These are phyloP conservation scores for Pilobolus umbonatus DNA, from an alignment of 192 early-diverging fungal species.

Conservation along the genomic window DNA sequence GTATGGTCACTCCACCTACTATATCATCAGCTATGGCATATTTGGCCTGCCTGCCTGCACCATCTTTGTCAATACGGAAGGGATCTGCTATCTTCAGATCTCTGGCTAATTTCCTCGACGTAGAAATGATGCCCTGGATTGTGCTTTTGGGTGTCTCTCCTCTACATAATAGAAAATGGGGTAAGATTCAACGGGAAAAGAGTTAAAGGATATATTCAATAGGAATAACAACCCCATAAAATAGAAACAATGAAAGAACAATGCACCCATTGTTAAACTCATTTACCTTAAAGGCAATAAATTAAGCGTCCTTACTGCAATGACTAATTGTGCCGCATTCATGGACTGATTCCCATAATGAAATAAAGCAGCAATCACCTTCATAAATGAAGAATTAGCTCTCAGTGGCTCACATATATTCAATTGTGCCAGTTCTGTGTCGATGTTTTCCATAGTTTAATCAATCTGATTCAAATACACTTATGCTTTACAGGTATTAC, in stretches of 20 bases:
- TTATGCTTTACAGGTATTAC: too few species aligned
- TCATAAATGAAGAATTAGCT: conserved; percentile 39
- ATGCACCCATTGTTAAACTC: neutral
- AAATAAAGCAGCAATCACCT: conserved; percentile 38
- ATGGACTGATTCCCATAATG: conserved; percentile 36
- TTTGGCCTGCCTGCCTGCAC: conserved; percentile 22
- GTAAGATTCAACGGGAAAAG: neutral
- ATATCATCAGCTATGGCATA: conserved; percentile 39
- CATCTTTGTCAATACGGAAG: conserved; percentile 38
- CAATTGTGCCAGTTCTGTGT: conserved; percentile 35
- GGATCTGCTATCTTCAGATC: conserved; percentile 32
- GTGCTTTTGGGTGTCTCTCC: conserved; percentile 46
- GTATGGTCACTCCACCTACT: conserved; percentile 21
- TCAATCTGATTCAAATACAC: too few species aligned
- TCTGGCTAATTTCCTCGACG: conserved; percentile 32
- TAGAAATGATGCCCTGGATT: conserved; percentile 47
- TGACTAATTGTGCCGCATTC: conserved; percentile 35
- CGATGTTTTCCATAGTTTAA: conserved; percentile 28
- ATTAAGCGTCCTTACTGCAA: conserved; percentile 30
- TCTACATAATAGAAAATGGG: conserved; percentile 13
- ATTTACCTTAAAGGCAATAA: conserved; percentile 34
- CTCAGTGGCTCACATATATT: conserved; percentile 29
- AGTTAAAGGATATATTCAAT: neutral
- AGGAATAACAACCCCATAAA: too few species aligned
- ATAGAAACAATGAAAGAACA: neutral